Base-by-base conservation (phyloP, 805 yeast species). In the Yamadazyma philogaea region DNA sequence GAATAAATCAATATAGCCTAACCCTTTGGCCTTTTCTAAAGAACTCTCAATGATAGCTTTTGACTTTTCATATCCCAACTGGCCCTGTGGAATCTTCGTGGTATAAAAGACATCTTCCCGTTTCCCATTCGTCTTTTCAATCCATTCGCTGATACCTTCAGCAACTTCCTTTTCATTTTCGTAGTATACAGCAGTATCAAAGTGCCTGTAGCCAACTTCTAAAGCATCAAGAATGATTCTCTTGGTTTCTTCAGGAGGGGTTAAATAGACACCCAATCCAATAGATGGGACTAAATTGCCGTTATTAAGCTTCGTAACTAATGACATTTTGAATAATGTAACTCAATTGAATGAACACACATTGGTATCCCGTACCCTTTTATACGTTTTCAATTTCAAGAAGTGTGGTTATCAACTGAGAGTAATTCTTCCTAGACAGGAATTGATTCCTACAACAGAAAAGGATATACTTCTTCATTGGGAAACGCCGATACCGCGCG, bases 141-240 rank as follows among this genome's bases (percentile, higher is more conserved):
- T 62, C 37, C 72, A 63, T 46, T 84, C 67, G 1, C 89, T 89
- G 30, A 46, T 44, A 6, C 34, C 93, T 37, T 72, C 68, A 15
- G 79, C 80, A 4, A 78, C 78, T 49, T 80, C 84, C 12, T 49
- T 49, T 56, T 84, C 87, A 62, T 86, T 86, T 8, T 66, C 64
- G 64, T 87, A 87, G n/a, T 61, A 60, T 7, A 73, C 79, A 6
- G 95, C 96, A 15, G 82, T 68, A 56, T 87, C 93, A 45, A 86
- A 65, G 54, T 82, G 91, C 50, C 93, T 74, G 59, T 83, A 86
- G 0, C 95, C 95, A 11, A 59, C 64, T 24, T 69, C 61, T 45
- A 86, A 69, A 1, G 90, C 93, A 22, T 69, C 40, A 14, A 33
- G 33, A 6, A 43, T 37, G 12, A 41, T 20, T 8, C 22, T 18